Evolutionary conservation across 306 rosid genomes (phyloP).

Genomic region (Gillenia trifoliata): DNA sequence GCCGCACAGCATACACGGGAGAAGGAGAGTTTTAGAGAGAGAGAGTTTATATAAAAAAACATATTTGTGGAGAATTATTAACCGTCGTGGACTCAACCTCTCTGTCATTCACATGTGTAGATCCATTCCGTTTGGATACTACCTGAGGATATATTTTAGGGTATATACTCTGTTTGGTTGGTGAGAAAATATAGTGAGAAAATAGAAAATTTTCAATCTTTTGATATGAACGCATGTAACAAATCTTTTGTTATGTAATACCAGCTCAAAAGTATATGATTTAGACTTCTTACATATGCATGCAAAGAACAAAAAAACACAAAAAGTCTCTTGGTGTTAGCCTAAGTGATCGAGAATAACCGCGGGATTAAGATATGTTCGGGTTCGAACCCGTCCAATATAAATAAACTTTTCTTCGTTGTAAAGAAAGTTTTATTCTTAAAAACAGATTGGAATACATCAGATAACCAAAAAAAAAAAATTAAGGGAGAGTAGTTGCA

Average conservation of each 20-base stretch:
- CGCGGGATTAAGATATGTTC: no score
- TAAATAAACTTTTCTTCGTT: no score
- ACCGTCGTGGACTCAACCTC: constrained; percentile 16
- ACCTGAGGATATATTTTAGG: background rate
- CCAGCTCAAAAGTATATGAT: background rate
- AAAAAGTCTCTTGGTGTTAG: no score
- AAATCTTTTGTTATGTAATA: background rate
- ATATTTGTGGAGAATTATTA: background rate
- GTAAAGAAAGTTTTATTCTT: no score
- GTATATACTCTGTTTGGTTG: constrained; percentile 15
- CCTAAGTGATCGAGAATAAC: no score
- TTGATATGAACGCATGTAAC: background rate
- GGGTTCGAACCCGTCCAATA: no score
- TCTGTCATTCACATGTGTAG: constrained; percentile 33
- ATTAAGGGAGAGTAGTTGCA: no score
- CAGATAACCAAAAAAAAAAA: no score
- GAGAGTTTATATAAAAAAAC: background rate
- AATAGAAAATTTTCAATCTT: background rate
- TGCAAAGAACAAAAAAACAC: background rate
- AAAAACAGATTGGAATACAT: no score
- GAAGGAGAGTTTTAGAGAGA: no score
- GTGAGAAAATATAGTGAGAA: constrained; percentile 16
- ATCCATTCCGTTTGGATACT: constrained; percentile 20
- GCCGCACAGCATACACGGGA: constrained; percentile 5
- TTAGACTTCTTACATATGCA: background rate